phyloP scores from a whole-genome alignment of 352 stramenopile genomes.

The Pythium volutum region DNA sequence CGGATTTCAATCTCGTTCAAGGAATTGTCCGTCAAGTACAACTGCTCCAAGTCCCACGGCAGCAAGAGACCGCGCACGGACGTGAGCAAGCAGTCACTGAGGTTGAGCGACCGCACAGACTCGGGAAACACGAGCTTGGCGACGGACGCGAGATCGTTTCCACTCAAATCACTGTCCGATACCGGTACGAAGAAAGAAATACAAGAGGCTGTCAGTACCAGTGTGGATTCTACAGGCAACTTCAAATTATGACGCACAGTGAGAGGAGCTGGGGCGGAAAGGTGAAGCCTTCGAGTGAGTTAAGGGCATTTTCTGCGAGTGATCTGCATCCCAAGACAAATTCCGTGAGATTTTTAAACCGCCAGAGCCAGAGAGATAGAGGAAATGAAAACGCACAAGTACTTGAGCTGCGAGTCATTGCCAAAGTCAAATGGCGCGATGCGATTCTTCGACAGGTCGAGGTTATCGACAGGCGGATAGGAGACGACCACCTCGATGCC shows the following conservation, averaged over 20 bases:
- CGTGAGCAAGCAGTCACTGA: slow-evolving; percentile 5
- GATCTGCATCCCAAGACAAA: neutral
- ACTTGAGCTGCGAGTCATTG: neutral
- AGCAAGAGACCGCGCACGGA: slow-evolving; percentile 5
- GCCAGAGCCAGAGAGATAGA: neutral
- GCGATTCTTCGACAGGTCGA: slow-evolving; percentile 5
- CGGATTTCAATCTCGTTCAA: slow-evolving; percentile 17
- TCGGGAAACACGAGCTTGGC: neutral
- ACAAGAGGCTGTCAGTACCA: neutral
- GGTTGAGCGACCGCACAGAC: slow-evolving; percentile 6
- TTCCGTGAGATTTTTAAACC: neutral
- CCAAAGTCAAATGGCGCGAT: neutral
- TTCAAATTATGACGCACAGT: slow-evolving; percentile 5
- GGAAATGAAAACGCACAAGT: slow-evolving; percentile 1
- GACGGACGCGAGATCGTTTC: slow-evolving; percentile 8
- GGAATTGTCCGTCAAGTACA: slow-evolving; percentile 9
- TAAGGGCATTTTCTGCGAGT: slow-evolving; percentile 1
- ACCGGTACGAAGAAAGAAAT: too few species aligned
- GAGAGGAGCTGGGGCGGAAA: slow-evolving; percentile 14
- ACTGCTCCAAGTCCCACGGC: neutral
- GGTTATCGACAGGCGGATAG: neutral
- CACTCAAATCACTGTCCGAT: slow-evolving; percentile 15
- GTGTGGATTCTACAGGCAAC: too few species aligned
- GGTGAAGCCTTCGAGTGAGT: slow-evolving; percentile 5
- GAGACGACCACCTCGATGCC: slow-evolving; percentile 9